Evolutionary conservation across 495 filamentous ascomycete species (phyloP), one percentile per base, ranked within the genome.

Genomic region (Diplogelasinospora grovesii): DNA sequence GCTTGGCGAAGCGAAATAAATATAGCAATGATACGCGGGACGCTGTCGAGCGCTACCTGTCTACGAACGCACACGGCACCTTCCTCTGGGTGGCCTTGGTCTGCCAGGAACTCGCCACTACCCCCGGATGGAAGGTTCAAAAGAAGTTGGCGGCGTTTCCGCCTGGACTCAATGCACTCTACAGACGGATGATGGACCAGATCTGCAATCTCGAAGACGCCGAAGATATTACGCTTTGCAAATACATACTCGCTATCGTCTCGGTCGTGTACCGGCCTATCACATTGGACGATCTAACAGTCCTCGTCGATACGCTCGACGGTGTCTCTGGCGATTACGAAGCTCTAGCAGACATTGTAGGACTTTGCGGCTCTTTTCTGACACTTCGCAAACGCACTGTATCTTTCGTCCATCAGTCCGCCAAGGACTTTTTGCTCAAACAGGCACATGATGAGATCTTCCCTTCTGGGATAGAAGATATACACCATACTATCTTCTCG

Each of bases 351-450:
- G n/a, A n/a, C n/a, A 30, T 56, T 24, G 46, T 60, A 29, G 32
- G 16, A 9, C 24, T 37, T 26, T 65, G 61, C 27, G 62, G 53
- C 16, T 64, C 61, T 20, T 60, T 64, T 40, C 42, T 64, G 1
- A 53, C 43, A 1, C 13, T 64, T n/a, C 53, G 53, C 7, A 39
- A 60, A 9, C n/a, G 46, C 11, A 50, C 23, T 1, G 46, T 72
- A 20, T 50, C 43, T 25, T 53, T 69, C n/a, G 46, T 72, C n/a
- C 63, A 72, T 49, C 64, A 68, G 45, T 72, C 68, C 8, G 67
- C 53, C 8, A 64, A 63, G 23, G 66, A 71, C 22, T 69, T 53
- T 43, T 40, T 71, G 1, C 11, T 39, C 8, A 20, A 25, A 14
- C 16, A 31, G 10, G 36, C 21, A n/a, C 1, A 6, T 4, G 11